Evolutionary conservation across 306 rosid species (phyloP), one percentile per base, ranked within the genome.

Genomic region (Aeschynomene evenia): DNA sequence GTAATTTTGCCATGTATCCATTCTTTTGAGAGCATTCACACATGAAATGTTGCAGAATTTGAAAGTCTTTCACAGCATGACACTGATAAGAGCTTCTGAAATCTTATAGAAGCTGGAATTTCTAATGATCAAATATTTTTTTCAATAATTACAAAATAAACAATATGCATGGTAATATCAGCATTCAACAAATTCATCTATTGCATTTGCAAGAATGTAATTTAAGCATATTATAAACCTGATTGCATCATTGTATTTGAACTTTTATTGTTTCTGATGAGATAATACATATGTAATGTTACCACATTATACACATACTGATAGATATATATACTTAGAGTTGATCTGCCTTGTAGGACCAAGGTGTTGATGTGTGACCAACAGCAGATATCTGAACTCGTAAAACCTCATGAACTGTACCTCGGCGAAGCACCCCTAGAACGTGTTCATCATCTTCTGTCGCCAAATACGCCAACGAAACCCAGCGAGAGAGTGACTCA

Each of bases 341-440:
- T 12, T 28, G 64, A 58, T 66, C 20, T 29, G 66, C 61, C 16
- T 61, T 68, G 57, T 33, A 39, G 48, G 80, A 77, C 77, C 77
- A 77, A 50, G 74, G 57, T 40, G 50, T 56, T 63, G 80, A 50
- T 2, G 29, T 21, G 31, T 48, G 77, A 53, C 88, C 80, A 57
- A 73, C 75, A 9, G 52, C 42, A 55, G 82, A 82, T 52, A 93
- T 84, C 82, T 88, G 89, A 73, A 93, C 87, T 0, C 87, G 89
- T 16, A 93, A 42, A 46, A 93, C 96, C 81, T 90, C 98, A 11
- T 88, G 83, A 77, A 86, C 13, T 5, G 97, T 89, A 28, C 98
- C 98, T 20, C 96, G 87, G 56, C 74, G 63, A 24, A 90, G 96
- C 87, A 90, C 96, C 10, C 75, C 82, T 14, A 90, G 87, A 82